Conservation (phyloP, 2,329 filamentous ascomycete genomes). For the Aspergillus flavus region DNA sequence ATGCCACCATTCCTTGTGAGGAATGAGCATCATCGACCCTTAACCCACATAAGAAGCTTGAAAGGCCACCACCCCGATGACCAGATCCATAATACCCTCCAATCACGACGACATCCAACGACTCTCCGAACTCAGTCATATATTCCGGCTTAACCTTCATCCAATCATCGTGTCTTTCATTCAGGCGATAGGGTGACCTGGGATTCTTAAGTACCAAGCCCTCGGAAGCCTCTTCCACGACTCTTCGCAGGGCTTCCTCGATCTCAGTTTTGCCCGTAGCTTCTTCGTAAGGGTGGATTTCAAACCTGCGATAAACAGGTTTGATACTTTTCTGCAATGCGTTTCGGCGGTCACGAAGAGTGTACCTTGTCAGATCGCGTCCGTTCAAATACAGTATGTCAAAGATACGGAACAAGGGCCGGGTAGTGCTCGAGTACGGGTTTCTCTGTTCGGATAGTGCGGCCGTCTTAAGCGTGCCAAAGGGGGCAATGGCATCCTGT, state of each 20-base stretch:
- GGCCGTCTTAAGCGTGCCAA: conserved; percentile 91
- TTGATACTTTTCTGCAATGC: conserved; percentile 74
- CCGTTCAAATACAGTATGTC: conserved; percentile 91
- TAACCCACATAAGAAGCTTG: conserved; percentile 88
- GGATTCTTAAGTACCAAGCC: conserved; percentile 95
- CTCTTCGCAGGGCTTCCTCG: conserved; percentile 75
- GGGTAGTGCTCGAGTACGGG: conserved; percentile 64
- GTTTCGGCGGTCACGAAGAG: conserved; percentile 74
- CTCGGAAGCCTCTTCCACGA: conserved; percentile 85
- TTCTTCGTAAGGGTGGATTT: conserved; percentile 73
- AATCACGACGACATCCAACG: conserved; percentile 83
- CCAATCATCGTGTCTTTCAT: conserved; percentile 93
- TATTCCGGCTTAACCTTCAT: conserved; percentile 99
- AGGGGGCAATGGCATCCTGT: conserved; percentile 80
- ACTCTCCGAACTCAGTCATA: conserved; percentile 94
- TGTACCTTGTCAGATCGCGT: conserved; percentile 76
- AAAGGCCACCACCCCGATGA: conserved; percentile 76
- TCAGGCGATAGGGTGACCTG: conserved; percentile 79
- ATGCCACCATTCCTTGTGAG: conserved; percentile 56
- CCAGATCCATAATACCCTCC: conserved; percentile 94
- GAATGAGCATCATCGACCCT: conserved; percentile 72
- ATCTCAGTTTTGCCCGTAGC: conserved; percentile 72
- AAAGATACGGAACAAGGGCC: conserved; percentile 83
- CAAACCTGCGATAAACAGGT: conserved; percentile 73
- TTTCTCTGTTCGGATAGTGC: conserved; percentile 79